Conservation (phyloP, 2,329 filamentous ascomycete species). For the Shiraia sp. region DNA sequence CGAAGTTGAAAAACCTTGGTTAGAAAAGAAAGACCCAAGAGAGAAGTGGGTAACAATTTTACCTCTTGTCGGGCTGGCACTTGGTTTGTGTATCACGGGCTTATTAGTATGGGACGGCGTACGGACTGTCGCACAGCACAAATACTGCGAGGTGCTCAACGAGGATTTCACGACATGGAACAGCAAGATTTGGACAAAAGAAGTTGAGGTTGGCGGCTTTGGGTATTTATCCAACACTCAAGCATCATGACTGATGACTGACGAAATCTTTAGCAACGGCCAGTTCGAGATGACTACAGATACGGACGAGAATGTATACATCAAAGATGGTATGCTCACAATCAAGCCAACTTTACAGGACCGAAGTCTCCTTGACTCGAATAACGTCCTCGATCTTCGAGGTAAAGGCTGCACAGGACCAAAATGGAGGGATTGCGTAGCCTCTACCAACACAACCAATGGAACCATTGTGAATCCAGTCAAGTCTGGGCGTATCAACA, state of each 20-base stretch:
- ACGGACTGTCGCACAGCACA: constrained; percentile 71
- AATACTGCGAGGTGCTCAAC: constrained; percentile 69
- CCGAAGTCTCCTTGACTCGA: constrained; percentile 63
- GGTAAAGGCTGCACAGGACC: constrained; percentile 70
- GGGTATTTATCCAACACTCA: constrained; percentile 61
- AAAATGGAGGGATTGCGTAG: constrained; percentile 64
- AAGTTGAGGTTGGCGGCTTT: constrained; percentile 74
- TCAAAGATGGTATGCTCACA: constrained; percentile 69
- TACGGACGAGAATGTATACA: constrained; percentile 72
- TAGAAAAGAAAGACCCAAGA: constrained; percentile 71
- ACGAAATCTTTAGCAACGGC: constrained; percentile 65
- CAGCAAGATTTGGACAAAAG: constrained; percentile 69
- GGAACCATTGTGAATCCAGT: constrained; percentile 76
- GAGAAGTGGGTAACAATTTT: constrained; percentile 88
- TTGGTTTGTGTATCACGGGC: constrained; percentile 70
- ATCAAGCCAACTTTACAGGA: constrained; percentile 82
- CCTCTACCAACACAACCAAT: constrained; percentile 76
- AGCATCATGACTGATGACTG: constrained; percentile 8
- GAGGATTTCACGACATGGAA: constrained; percentile 67
- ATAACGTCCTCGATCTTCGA: constrained; percentile 71
- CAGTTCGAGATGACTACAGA: constrained; percentile 79
- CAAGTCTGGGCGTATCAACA: constrained; percentile 78
- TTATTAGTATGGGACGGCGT: constrained; percentile 78
- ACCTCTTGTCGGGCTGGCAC: constrained; percentile 69
- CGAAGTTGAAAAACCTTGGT: constrained; percentile 76